Evolutionary conservation across 176 grass and related monocot species (phyloP).

Genomic region (Lolium multiflorum): DNA sequence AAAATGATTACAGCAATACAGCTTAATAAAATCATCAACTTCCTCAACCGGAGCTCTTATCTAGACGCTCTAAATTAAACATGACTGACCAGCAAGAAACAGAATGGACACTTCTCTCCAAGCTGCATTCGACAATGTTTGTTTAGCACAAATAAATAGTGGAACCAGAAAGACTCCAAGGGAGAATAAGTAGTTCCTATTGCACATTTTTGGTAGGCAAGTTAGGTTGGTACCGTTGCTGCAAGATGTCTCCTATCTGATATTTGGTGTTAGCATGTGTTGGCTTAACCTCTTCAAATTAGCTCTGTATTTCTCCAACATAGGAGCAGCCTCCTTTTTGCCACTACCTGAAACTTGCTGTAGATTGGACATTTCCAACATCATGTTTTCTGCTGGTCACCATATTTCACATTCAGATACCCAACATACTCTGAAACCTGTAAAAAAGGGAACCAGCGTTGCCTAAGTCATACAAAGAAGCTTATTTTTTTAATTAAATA

Average conservation of each 20-base stretch:
- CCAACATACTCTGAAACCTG: conserved; percentile 61
- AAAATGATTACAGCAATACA: background rate
- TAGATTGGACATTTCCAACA: conserved; percentile 52
- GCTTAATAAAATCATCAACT: conserved; percentile 54
- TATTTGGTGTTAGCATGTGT: conserved; percentile 41
- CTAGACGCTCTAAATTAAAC: conserved; percentile 51
- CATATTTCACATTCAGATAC: conserved; percentile 48
- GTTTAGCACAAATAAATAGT: conserved; percentile 30
- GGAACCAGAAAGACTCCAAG: conserved; percentile 22
- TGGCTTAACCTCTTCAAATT: conserved; percentile 36
- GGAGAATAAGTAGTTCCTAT: conserved; percentile 30
- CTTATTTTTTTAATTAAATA: conserved; percentile 1
- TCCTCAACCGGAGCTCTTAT: conserved; percentile 46
- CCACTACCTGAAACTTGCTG: conserved; percentile 56
- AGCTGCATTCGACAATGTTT: conserved; percentile 46
- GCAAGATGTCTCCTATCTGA: conserved; percentile 46
- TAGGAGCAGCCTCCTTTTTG: conserved; percentile 44
- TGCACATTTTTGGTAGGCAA: conserved; percentile 20
- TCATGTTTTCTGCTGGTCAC: conserved; percentile 48
- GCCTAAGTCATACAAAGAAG: background rate
- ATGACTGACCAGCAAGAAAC: conserved; percentile 56
- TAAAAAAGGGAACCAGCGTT: conserved; percentile 6
- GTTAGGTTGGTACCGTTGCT: conserved; percentile 54
- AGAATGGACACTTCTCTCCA: conserved; percentile 49
- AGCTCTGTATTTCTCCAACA: background rate